Base-by-base conservation (phyloP, 2,329 filamentous ascomycete genomes). In the Ophiostoma sp. region DNA sequence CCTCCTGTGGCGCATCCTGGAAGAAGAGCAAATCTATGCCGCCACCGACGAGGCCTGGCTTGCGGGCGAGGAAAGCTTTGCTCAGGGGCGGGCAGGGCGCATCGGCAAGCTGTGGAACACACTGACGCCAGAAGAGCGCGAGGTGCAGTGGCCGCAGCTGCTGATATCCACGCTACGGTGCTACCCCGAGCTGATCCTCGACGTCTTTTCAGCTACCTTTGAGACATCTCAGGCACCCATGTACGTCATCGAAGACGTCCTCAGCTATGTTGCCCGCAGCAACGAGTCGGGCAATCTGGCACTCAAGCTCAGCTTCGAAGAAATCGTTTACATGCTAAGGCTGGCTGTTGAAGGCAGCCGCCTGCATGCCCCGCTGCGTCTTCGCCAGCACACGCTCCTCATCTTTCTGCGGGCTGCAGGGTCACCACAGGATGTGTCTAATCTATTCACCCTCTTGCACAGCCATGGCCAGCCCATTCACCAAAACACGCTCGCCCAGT, bases 401-500 rank as follows among this genome's bases (percentile, higher is more conserved):
- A 69, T 68, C 1, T 60, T 77, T 6, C 48, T 74, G 0, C 68
- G 60, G 2, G 36, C 64, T 8, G 39, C 72, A 27, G 41, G 71
- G 3, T 23, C 69, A 23, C 15, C 69, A 7, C 76, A 78, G 1
- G 73, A 73, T n/a, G 72, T 76, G 2, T 69, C 75, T 3, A 75
- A 78, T 13, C 74, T 85, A 1, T 81, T 81, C 70, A 71, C 73
- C 3, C 75, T 79, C 10, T 73, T 85, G 10, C 69, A 72, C 6
- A 71, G 73, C 23, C 73, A 75, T 8, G 71, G 73, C 0, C 76
- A 79, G 35, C 72, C 73, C 4, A 71, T 85, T 4, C 79, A 82
- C 64, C 72, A 74, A 11, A 76, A 83, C 72, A 87, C 85, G 0
- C 76, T 79, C 20, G 75, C 86, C 2, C 82, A 85, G 1, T 80